A percentile compares a stretch with the other conserved stretches of the same genome.
These are phyloP conservation scores for Jimgerdemannia flammicorona DNA, from an alignment of 192 early-diverging fungal genomes.

Conservation along the genomic window DNA sequence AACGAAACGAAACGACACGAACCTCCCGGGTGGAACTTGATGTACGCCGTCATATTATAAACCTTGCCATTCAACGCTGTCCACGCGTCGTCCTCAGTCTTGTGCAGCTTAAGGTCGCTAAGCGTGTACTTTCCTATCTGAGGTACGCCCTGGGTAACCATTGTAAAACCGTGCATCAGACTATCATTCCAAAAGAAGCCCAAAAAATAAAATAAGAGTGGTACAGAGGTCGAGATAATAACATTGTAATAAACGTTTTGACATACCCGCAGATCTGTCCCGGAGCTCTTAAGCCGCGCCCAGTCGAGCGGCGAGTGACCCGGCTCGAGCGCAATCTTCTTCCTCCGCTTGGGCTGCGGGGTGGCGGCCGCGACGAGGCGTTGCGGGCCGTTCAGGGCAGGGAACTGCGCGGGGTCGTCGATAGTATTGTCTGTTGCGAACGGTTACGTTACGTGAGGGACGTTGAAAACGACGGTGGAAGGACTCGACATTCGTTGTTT, in stretches of 20 bases:
- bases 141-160: slow-evolving; percentile 45
- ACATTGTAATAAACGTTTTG: not conserved
- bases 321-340: slow-evolving; percentile 80
- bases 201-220: not conserved
- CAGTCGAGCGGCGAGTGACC: slow-evolving; percentile 92
- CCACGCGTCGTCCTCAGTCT: slow-evolving; percentile 80
- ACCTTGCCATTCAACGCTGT: slow-evolving; percentile 86
- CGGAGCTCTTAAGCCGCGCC: slow-evolving; percentile 79
- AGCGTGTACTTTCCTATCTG: slow-evolving; percentile 61
- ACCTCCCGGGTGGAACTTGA: slow-evolving; percentile 92
- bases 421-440: not conserved
- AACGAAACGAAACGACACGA: not conserved
- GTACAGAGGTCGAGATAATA: slow-evolving; percentile 7
- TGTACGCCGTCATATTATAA: slow-evolving; percentile 87
- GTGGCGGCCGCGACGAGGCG: slow-evolving; percentile 28
- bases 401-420: not conserved
- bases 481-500: too few relatives aligned
- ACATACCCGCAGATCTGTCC: slow-evolving; percentile 62
- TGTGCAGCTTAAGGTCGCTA: slow-evolving; percentile 73
- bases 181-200: too few relatives aligned
- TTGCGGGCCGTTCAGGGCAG: slow-evolving; percentile 23
- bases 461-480: too few relatives aligned
- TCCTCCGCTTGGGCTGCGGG: slow-evolving; percentile 36
- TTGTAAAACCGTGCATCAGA: too few relatives aligned
- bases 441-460: too few relatives aligned